Percentiles rank a stretch among this genome's conserved stretches.
These are phyloP conservation scores for Maudiozyma pseudohumilis DNA, from an alignment of 805 yeast species.

Conservation along the genomic window DNA sequence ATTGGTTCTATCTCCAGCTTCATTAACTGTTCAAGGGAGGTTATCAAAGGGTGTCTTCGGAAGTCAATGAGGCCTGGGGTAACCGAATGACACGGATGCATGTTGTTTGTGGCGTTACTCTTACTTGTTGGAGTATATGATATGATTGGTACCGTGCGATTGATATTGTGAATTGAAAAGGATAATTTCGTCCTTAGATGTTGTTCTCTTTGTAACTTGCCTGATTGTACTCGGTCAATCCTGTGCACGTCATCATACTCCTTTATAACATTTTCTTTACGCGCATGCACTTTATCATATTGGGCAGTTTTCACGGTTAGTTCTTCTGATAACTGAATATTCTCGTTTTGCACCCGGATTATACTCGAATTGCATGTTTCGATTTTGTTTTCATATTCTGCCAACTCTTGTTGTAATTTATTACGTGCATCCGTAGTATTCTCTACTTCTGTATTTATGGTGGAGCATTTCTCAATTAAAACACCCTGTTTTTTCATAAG, in stretches of 20 bases:
- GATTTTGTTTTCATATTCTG: conserved; percentile 1
- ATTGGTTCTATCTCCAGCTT: conserved; percentile 1
- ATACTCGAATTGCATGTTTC: neutral
- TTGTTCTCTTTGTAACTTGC: conserved; percentile 31
- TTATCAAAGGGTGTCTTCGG: conserved; percentile 1
- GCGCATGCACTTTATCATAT: conserved; percentile 3
- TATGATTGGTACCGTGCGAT: conserved; percentile 1
- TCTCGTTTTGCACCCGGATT: neutral
- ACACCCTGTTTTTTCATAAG: conserved; percentile 8
- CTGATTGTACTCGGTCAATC: conserved; percentile 17
- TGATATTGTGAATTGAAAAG: conserved; percentile 36
- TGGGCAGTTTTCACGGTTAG: neutral
- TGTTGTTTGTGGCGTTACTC: too few relatives aligned
- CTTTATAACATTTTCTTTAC: conserved; percentile 5
- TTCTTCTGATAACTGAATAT: neutral
- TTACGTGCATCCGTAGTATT: neutral
- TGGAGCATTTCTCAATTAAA: too few relatives aligned
- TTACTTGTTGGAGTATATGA: conserved; percentile 1
- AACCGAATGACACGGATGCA: neutral
- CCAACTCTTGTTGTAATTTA: conserved; percentile 6
- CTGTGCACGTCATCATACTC: conserved; percentile 5
- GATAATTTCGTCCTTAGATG: conserved; percentile 36
- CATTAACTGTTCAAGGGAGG: neutral
- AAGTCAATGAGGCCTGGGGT: neutral
- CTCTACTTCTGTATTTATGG: neutral